Base-by-base conservation (phyloP, 1,284 basidiomycete species). In the Mycena sp. region DNA sequence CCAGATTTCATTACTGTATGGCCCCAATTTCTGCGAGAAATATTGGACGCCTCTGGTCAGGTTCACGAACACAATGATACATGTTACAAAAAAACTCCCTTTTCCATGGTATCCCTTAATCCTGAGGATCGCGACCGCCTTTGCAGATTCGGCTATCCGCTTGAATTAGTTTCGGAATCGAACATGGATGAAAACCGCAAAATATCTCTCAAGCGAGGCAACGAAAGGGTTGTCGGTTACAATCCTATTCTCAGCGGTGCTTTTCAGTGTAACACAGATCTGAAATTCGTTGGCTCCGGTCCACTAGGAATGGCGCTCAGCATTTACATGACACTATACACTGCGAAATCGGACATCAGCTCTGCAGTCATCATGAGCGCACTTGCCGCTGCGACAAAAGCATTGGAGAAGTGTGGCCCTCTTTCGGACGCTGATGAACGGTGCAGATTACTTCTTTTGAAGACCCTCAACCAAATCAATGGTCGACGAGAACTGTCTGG, bases 11-110 rank as follows among this genome's bases (percentile, higher is more conserved):
- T 21, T 23, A 17, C 37, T 10, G 26, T 19, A 3, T 61, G 43
- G 30, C 54, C 55, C 10, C 64, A 61, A 43, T 43, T 61, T 21
- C 32, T 65, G 3, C 40, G 66, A 3, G 55, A 68, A 16, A 28
- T 65, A 19, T 44, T 65, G 3, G 64, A 64, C 14, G 58, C 52
- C 0, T 48, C 57, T 19, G 61, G 28, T 2, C 58, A 65, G 17
- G 55, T 65, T 19, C 67, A 68, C 19, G n/a, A 28, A 3, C 67
- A 68, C 19, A 61, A 45, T 17, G 38, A 53, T 0, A 65, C 64
- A 1, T 68, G 67, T 45, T 68, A 50, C 49, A 68, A 69, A 38
- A 59, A 69, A 23, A 41, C 56, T 23, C 62, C 62, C 10, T 55
- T 52, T 10, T 32, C 61, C 6, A 44, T 53, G 32, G 11, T 6